Evolutionary conservation across 176 grass and related monocot genomes (phyloP), one percentile per base, ranked within the genome.

Genomic region (Cenchrus americanus): DNA sequence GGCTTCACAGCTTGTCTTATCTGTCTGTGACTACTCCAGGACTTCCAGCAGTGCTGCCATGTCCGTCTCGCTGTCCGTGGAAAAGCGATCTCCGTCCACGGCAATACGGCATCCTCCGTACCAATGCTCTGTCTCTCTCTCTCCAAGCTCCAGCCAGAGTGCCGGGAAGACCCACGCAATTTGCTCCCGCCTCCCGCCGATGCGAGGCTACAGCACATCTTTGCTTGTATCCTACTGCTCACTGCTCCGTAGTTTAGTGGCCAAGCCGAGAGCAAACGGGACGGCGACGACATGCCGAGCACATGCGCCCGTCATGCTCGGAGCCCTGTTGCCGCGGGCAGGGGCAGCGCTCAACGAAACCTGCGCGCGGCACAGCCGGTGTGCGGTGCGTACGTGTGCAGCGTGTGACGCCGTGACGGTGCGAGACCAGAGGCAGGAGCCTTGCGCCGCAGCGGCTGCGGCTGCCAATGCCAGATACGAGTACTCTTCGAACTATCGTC

Each of bases 271-370:
- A 66, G 47, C 44, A 52, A 52, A 49, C 47, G 26, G 48, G 49
- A 46, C 44, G 85, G 68, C 74, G 26, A 44, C 66, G 75, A 12
- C 54, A 72, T 72, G 84, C 26, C 61, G 11, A 75, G 26, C 85
- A 82, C 78, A 82, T 82, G 77, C 10, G 43, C 71, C 53, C 78
- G 18, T 63, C 72, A 70, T 82, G 37, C 78, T 69, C 21, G 85
- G 85, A 71, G 80, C 64, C 68, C 44, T 63, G 80, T 83, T 54
- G 79, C 13, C 63, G 42, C 52, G 1, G 66, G 26, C 19, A 1
- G 69, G 12, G 69, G 64, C 74, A 69, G 41, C 46, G 5, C 15
- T 62, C 11, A 21, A n/a, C 18, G 42, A 34, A 80, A 75, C 32
- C 47, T 0, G 67, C 76, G 55, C 52, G 12, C 27, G 50, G 19